Percentiles rank a stretch among this genome's conserved stretches.
phyloP scores from a whole-genome alignment of 805 yeast species.

The Metschnikowia lochheadii region DNA sequence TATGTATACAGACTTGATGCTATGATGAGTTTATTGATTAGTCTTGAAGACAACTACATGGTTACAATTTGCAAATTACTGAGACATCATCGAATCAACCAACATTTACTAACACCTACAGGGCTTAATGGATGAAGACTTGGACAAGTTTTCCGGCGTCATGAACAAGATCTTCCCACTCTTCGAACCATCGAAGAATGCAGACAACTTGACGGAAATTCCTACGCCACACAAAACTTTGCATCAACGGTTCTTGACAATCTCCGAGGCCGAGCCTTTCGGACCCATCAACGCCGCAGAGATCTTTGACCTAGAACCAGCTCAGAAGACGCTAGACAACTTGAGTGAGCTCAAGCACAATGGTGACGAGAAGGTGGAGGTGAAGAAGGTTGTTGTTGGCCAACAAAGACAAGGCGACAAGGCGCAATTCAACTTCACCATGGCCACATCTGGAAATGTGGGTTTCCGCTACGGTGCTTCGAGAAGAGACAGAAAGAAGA shows the following conservation, averaged over 20 bases:
- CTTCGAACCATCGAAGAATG: constrained; percentile 37
- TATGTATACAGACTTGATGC: constrained; percentile 38
- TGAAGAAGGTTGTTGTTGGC: constrained; percentile 44
- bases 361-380: constrained; percentile 30
- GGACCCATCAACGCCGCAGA: constrained; percentile 95
- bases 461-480: constrained; percentile 92
- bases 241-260: constrained; percentile 76
- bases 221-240: constrained; percentile 83
- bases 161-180: constrained; percentile 83
- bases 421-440: constrained; percentile 66
- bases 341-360: constrained; percentile 59
- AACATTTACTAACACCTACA: constrained; percentile 36
- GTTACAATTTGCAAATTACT: constrained; percentile 40
- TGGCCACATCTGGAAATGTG: constrained; percentile 75
- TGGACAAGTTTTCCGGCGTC: constrained; percentile 53
- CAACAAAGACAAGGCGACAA: constrained; percentile 66
- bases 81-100: constrained; percentile 6
- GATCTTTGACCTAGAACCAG: constrained; percentile 81
- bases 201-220: constrained; percentile 88
- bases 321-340: constrained; percentile 68
- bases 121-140: constrained; percentile 50
- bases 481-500: constrained; percentile 81
- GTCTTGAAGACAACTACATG: constrained; percentile 71
- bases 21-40: constrained; percentile 62
- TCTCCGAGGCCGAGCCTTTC: constrained; percentile 92